phyloP scores from a whole-genome alignment of 2,329 filamentous ascomycete genomes.

The Sarocladium brachiariae region DNA sequence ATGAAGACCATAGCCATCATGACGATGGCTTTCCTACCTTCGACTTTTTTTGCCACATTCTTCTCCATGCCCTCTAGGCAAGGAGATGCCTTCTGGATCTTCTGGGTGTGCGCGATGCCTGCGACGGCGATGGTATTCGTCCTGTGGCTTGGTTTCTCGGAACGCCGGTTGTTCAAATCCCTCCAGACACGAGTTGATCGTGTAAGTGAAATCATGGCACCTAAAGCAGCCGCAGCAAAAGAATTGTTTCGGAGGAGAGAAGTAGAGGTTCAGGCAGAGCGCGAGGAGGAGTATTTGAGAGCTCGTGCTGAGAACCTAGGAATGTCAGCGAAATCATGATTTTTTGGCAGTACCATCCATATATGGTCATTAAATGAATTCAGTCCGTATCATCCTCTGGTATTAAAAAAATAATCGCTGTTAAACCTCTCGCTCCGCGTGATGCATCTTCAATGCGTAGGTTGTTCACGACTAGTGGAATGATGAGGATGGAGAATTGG shows the following conservation, averaged over 20 bases:
- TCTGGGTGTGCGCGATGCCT: slow-evolving; percentile 18
- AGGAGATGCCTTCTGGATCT: slow-evolving; percentile 16
- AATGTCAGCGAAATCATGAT: neutral
- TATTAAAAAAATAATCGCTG: too few relatives aligned
- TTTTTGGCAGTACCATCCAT: too few relatives aligned
- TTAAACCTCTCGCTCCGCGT: too few relatives aligned
- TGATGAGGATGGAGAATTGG: slow-evolving; percentile 4
- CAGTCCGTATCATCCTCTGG: too few relatives aligned
- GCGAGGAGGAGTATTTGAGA: neutral
- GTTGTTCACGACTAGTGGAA: too few relatives aligned
- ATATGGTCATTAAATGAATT: too few relatives aligned
- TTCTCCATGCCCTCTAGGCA: slow-evolving; percentile 18
- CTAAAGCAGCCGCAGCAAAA: neutral
- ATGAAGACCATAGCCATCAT: slow-evolving; percentile 33
- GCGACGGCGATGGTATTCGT: slow-evolving; percentile 22
- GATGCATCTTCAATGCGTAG: too few relatives aligned
- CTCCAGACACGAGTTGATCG: neutral
- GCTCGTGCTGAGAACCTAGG: neutral
- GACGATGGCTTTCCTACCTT: slow-evolving; percentile 33
- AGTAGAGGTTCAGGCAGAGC: neutral
- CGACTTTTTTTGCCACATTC: slow-evolving; percentile 30
- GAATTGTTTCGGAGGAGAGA: neutral
- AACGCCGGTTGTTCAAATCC: neutral
- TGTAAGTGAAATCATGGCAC: neutral
- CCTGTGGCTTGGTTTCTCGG: neutral